phyloP scores from a whole-genome alignment of 2,329 filamentous ascomycete genomes.

The Colletotrichum gloeosporioides region DNA sequence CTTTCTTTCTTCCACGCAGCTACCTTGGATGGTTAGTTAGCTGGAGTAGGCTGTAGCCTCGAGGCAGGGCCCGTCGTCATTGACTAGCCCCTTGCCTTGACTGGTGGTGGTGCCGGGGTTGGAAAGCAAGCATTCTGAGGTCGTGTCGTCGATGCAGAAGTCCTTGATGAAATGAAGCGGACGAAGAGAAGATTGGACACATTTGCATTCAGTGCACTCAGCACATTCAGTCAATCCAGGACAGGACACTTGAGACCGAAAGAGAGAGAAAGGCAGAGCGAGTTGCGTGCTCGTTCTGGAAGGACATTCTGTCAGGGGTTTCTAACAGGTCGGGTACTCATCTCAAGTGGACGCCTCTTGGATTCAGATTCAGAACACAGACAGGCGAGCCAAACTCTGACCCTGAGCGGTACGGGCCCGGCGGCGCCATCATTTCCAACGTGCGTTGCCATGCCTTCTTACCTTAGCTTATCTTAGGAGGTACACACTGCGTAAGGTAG shows the following conservation, averaged over 20 bases:
- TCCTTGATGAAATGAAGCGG: not conserved
- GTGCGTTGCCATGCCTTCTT: not conserved
- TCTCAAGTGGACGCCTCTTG: not conserved
- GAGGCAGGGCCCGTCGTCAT: not conserved
- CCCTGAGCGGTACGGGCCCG: conserved; percentile 9
- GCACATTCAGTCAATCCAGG: no score
- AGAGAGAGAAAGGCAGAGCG: not conserved
- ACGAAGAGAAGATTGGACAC: not conserved
- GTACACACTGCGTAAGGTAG: not conserved
- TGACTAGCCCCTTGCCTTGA: not conserved
- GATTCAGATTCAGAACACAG: conserved; percentile 1
- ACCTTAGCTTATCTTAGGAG: not conserved
- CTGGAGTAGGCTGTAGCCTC: not conserved
- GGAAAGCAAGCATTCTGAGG: not conserved
- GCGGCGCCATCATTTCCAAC: not conserved
- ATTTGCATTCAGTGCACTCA: not conserved
- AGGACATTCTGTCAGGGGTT: not conserved
- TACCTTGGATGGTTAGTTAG: not conserved
- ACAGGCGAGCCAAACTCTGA: conserved; percentile 6
- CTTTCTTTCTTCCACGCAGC: not conserved
- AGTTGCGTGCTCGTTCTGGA: not conserved
- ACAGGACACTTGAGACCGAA: not conserved
- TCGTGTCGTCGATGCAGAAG: not conserved
- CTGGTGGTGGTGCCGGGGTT: not conserved
- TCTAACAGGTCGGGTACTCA: not conserved